Percentiles rank a stretch among this genome's conserved stretches.
Evolutionary conservation across 495 filamentous ascomycete genomes (phyloP).

Genomic region (Aspergillus conjunctus): DNA sequence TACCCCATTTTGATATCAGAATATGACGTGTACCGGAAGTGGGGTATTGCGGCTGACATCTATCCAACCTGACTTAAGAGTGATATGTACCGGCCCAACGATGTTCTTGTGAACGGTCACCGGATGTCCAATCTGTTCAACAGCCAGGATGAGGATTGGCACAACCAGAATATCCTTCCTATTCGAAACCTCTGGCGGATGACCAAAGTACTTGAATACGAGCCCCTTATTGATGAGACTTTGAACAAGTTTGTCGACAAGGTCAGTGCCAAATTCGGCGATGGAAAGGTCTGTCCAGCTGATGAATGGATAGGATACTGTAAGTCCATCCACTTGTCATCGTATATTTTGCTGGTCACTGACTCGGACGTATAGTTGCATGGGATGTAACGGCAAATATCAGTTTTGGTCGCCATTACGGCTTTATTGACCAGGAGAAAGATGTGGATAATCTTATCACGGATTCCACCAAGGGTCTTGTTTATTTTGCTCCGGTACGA

Average conservation of each 20-base stretch:
- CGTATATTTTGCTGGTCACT: neutral
- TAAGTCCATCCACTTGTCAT: neutral
- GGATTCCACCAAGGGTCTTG: conserved; percentile 30
- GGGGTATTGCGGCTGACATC: neutral
- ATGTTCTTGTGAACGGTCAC: conserved; percentile 27
- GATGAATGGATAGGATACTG: conserved; percentile 22
- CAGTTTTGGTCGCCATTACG: conserved; percentile 32
- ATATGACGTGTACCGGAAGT: conserved; percentile 7
- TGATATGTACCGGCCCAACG: conserved; percentile 33
- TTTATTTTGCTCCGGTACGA: conserved; percentile 38
- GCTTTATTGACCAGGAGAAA: conserved; percentile 20
- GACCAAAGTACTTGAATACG: conserved; percentile 33
- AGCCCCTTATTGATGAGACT: conserved; percentile 30
- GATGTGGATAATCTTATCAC: conserved; percentile 26
- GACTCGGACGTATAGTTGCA: conserved; percentile 28
- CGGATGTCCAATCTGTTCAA: conserved; percentile 36
- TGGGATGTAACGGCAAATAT: conserved; percentile 41
- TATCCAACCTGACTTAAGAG: conserved; percentile 21
- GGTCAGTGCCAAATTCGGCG: conserved; percentile 27
- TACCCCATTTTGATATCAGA: conserved; percentile 2
- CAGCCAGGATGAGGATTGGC: conserved; percentile 34
- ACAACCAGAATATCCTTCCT: conserved; percentile 31
- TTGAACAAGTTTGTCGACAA: conserved; percentile 31
- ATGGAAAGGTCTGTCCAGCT: conserved; percentile 15
- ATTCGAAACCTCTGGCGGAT: conserved; percentile 32